Evolutionary conservation across 116 monocot genomes (phyloP).

Genomic region (Iris pallida): DNA sequence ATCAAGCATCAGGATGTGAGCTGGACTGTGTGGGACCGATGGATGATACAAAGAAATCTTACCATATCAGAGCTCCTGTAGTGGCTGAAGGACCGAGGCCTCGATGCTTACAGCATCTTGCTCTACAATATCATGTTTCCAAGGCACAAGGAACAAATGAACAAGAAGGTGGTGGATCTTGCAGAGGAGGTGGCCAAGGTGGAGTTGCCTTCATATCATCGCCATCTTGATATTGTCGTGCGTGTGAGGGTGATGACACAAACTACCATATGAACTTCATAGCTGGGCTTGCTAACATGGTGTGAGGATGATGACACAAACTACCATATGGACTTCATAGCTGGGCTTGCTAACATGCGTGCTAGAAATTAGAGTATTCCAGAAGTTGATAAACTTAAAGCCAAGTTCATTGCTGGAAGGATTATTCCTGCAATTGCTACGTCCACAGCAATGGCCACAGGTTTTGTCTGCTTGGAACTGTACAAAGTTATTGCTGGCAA

Average conservation of each 20-base stretch:
- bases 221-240: conserved; percentile 44
- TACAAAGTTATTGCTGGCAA: conserved; percentile 44
- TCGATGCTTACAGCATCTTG: conserved; percentile 45
- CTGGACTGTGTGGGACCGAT: conserved; percentile 62
- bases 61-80: no score
- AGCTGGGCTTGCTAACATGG: no score
- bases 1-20: conserved; percentile 40
- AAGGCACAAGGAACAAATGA: conserved; percentile 39
- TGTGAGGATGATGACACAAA: conserved; percentile 60
- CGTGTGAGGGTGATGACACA: conserved; percentile 17
- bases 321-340: conserved; percentile 56
- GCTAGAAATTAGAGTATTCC: conserved; percentile 54
- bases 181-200: conserved; percentile 48
- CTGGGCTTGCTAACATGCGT: conserved; percentile 53
- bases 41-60: conserved; percentile 34
- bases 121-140: conserved; percentile 55
- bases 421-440: conserved; percentile 56
- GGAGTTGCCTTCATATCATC: conserved; percentile 28
- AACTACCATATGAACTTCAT: no score
- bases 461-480: conserved; percentile 51
- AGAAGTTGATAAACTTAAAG: conserved; percentile 50
- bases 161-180: conserved; percentile 38
- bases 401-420: conserved; percentile 53
- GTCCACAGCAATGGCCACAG: conserved; percentile 53
- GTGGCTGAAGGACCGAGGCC: conserved; percentile 36